Conservation (phyloP, 2,329 filamentous ascomycete genomes). For the Taxawa tesnikishii region DNA sequence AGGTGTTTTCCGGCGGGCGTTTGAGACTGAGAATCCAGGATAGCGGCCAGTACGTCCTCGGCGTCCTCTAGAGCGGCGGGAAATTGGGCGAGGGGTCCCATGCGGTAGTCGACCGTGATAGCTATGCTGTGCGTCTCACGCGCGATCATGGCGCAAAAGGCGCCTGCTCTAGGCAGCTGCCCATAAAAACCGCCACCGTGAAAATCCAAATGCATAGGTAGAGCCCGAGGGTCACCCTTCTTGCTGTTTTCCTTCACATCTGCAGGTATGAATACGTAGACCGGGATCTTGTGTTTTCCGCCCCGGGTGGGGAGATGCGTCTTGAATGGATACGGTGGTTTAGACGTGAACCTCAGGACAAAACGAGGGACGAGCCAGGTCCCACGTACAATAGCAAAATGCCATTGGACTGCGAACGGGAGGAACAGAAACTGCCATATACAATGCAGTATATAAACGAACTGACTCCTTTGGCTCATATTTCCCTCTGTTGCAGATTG, state of each 20-base stretch:
- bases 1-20: constrained; percentile 21
- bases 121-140: constrained; percentile 29
- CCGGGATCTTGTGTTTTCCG: constrained; percentile 22
- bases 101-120: constrained; percentile 35
- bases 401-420: constrained; percentile 5
- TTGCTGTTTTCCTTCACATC: constrained; percentile 10
- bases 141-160: constrained; percentile 34
- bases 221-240: neutral
- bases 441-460: no score
- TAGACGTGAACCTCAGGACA: constrained; percentile 3
- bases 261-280: constrained; percentile 30
- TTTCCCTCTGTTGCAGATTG: no score
- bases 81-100: constrained; percentile 34
- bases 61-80: constrained; percentile 35
- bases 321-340: constrained; percentile 25
- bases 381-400: constrained; percentile 3
- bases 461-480: no score
- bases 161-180: constrained; percentile 32
- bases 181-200: constrained; percentile 33
- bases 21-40: constrained; percentile 21
- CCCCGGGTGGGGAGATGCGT: constrained; percentile 27
- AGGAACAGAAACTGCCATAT: constrained; percentile 1
- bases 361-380: constrained; percentile 2
- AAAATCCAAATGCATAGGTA: constrained; percentile 29
- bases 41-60: constrained; percentile 31